Evolutionary conservation across 129 eudicot species (phyloP).

Genomic region (Lactuca sativa): DNA sequence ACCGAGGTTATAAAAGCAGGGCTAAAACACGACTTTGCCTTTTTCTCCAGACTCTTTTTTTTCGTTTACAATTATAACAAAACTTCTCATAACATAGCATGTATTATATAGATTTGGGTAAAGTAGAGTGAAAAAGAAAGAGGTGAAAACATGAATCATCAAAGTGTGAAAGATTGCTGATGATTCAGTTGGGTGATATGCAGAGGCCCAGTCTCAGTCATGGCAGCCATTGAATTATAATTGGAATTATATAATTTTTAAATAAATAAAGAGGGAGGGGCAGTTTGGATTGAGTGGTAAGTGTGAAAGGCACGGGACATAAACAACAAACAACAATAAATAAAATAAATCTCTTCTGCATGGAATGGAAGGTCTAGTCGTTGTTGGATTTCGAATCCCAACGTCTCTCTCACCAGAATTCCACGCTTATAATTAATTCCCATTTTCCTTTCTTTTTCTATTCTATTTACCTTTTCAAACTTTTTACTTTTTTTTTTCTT

Average conservation of each 20-base stretch:
- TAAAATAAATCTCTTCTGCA: conserved; percentile 33
- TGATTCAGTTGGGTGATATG: background rate
- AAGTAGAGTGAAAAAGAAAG: background rate
- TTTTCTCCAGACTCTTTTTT: too few species aligned
- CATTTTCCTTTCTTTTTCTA: background rate
- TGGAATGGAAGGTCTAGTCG: conserved; percentile 33
- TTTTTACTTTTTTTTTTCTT: background rate
- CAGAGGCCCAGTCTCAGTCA: conserved; percentile 2
- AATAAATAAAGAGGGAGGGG: conserved; percentile 8
- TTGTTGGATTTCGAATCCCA: conserved; percentile 38
- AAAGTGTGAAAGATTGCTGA: background rate
- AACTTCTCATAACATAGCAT: too few species aligned
- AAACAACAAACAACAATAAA: conserved; percentile 23
- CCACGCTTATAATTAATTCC: conserved; percentile 16
- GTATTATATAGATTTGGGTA: background rate
- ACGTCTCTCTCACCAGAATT: conserved; percentile 34
- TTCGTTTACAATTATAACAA: too few species aligned
- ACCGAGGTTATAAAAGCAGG: too few species aligned
- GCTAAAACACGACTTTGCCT: too few species aligned
- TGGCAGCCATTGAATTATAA: background rate
- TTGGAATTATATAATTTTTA: too few species aligned
- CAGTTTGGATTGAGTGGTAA: conserved; percentile 33
- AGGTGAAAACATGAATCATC: background rate
- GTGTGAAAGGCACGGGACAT: conserved; percentile 33
- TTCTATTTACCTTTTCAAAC: conserved; percentile 26